These are phyloP conservation scores for Lyophyllum atratum DNA, from an alignment of 768 basidiomycete genomes.

Conservation along the genomic window DNA sequence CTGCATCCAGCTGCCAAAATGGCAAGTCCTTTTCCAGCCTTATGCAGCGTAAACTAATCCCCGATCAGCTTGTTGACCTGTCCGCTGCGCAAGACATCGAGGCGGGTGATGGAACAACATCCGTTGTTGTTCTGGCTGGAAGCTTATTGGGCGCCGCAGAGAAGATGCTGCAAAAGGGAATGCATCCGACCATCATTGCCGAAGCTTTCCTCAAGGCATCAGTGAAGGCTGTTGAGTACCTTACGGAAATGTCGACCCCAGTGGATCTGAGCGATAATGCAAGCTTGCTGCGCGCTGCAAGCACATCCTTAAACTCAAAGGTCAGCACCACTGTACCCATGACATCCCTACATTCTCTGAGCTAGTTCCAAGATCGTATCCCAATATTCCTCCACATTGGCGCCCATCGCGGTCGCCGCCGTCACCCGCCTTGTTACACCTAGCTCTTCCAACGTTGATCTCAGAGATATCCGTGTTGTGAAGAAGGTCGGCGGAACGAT, in stretches of 20 bases:
- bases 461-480: constrained; percentile 93
- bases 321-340: constrained; percentile 38
- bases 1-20: constrained; percentile 98
- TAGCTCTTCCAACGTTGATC: constrained; percentile 92
- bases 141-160: constrained; percentile 92
- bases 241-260: constrained; percentile 90
- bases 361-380: constrained; percentile 79
- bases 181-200: constrained; percentile 96
- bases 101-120: constrained; percentile 97
- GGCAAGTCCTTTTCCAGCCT: constrained; percentile 47
- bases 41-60: constrained; percentile 7
- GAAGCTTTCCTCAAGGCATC: constrained; percentile 95
- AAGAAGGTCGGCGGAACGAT: constrained; percentile 99
- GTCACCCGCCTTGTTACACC: constrained; percentile 90
- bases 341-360: constrained; percentile 4
- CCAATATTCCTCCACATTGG: constrained; percentile 96
- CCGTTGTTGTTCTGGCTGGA: constrained; percentile 95
- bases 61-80: constrained; percentile 85
- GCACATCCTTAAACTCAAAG: constrained; percentile 96
- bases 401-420: constrained; percentile 98
- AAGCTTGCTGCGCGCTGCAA: constrained; percentile 87
- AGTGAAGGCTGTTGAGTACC: constrained; percentile 88
- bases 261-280: constrained; percentile 89
- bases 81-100: constrained; percentile 98
- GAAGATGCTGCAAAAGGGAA: constrained; percentile 94